Evolutionary conservation across 495 filamentous ascomycete genomes (phyloP).

Genomic region (Penicillium parvum): DNA sequence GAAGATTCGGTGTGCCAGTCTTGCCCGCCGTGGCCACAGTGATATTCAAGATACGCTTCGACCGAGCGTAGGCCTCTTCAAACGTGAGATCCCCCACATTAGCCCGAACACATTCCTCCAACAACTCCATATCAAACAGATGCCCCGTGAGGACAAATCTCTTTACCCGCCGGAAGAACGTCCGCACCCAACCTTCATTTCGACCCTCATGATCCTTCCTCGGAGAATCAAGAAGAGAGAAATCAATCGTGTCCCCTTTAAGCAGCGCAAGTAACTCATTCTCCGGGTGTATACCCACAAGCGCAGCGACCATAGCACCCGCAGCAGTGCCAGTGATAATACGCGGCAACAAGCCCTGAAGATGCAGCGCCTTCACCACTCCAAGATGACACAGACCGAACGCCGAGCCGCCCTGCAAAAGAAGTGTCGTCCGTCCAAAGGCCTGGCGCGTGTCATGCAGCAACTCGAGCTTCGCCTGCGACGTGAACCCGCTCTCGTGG

Average conservation of each 20-base stretch:
- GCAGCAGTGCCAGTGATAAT: conserved; percentile 92
- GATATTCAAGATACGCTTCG: conserved; percentile 87
- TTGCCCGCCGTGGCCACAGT: conserved; percentile 72
- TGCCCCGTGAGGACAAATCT: conserved; percentile 72
- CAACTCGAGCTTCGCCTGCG: conserved; percentile 81
- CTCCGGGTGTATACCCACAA: conserved; percentile 85
- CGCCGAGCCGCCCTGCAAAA: conserved; percentile 86
- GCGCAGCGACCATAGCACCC: conserved; percentile 83
- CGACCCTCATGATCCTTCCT: conserved; percentile 12
- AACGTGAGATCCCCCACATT: conserved; percentile 92
- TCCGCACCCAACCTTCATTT: conserved; percentile 46
- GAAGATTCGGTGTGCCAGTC: conserved; percentile 74
- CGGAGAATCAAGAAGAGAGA: conserved; percentile 66
- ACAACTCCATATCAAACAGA: conserved; percentile 73
- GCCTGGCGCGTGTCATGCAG: conserved; percentile 87
- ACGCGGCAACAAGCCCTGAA: conserved; percentile 76
- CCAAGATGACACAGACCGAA: conserved; percentile 91
- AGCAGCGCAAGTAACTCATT: conserved; percentile 77
- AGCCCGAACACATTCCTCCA: conserved; percentile 79
- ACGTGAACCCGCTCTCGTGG: conserved; percentile 58
- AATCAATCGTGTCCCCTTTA: conserved; percentile 73
- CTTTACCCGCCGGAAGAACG: conserved; percentile 54
- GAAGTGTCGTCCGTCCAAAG: conserved; percentile 80
- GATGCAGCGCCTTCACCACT: conserved; percentile 82
- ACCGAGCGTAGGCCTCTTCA: conserved; percentile 84